These are phyloP conservation scores for Colletotrichum sublineola DNA, from an alignment of 2,329 filamentous ascomycete genomes.

Conservation along the genomic window DNA sequence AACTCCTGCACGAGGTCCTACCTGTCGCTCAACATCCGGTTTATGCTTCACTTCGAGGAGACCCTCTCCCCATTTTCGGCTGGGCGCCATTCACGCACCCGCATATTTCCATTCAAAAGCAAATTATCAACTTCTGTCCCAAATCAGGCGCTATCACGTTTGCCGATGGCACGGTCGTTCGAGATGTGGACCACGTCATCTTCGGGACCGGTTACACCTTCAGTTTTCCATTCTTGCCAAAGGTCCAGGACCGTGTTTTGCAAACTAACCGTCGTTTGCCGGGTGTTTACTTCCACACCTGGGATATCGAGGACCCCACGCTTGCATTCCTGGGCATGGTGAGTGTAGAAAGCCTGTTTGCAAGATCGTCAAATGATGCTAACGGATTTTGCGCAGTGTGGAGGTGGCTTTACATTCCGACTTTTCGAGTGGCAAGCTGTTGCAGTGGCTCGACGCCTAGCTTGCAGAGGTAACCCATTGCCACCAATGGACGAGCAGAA, in stretches of 20 bases:
- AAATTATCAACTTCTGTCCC: constrained; percentile 57
- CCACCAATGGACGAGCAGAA: constrained; percentile 49
- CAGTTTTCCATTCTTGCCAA: constrained; percentile 66
- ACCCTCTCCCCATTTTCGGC: constrained; percentile 65
- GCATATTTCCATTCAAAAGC: constrained; percentile 57
- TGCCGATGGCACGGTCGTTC: constrained; percentile 62
- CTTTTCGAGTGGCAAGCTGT: constrained; percentile 57
- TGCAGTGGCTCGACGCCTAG: constrained; percentile 52
- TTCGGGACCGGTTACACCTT: constrained; percentile 73
- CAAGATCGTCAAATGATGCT: background rate
- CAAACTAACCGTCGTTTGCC: constrained; percentile 50
- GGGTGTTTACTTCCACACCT: constrained; percentile 54
- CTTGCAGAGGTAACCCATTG: constrained; percentile 48
- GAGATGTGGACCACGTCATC: constrained; percentile 67
- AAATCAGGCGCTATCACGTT: constrained; percentile 60
- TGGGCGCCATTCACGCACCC: constrained; percentile 70
- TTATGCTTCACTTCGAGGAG: constrained; percentile 61
- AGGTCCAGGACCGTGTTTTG: constrained; percentile 60
- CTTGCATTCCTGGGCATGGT: constrained; percentile 54
- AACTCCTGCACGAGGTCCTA: constrained; percentile 67
- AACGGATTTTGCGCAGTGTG: constrained; percentile 44
- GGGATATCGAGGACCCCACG: constrained; percentile 52
- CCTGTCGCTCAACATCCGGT: constrained; percentile 61
- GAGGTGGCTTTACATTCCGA: constrained; percentile 54
- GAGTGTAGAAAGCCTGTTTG: constrained; percentile 28